Evolutionary conservation across 805 yeast genomes (phyloP).

Genomic region (Yarrowia deformans): DNA sequence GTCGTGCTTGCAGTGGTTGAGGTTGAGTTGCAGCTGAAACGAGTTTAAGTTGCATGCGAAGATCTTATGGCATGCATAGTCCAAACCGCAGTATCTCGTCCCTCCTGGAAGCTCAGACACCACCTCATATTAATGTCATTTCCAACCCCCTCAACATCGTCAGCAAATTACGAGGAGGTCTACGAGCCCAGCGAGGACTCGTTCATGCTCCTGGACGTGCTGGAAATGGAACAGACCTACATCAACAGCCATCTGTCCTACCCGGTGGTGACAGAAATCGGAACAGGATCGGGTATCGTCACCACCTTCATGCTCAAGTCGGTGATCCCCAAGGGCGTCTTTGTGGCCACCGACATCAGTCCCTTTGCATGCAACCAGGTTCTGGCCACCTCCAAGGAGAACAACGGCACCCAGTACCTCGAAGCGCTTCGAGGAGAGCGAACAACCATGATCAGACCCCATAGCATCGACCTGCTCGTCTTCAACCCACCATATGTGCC

Average conservation of each 20-base stretch:
- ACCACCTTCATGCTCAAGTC: conserved; percentile 73
- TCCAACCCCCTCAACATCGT: conserved; percentile 66
- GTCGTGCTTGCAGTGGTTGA: conserved; percentile 14
- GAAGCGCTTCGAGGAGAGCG: conserved; percentile 67
- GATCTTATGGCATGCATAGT: not conserved
- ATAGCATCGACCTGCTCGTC: conserved; percentile 70
- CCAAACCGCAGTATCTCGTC: not conserved
- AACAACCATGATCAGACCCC: conserved; percentile 57
- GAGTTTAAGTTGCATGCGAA: conserved; percentile 27
- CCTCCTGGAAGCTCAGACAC: not conserved
- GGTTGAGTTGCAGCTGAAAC: conserved; percentile 23
- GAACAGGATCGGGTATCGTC: conserved; percentile 91
- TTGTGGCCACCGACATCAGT: conserved; percentile 79
- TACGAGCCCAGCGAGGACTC: conserved; percentile 97
- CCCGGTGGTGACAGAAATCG: conserved; percentile 80
- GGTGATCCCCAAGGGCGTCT: conserved; percentile 61
- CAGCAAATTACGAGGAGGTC: conserved; percentile 70
- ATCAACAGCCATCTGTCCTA: conserved; percentile 45
- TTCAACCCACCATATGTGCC: conserved; percentile 99
- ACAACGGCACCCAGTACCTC: conserved; percentile 47
- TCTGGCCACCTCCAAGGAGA: conserved; percentile 53
- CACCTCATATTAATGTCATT: conserved; percentile 14
- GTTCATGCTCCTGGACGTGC: conserved; percentile 77
- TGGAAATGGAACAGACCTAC: conserved; percentile 62
- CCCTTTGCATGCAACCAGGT: conserved; percentile 74